phyloP scores from a whole-genome alignment of 495 filamentous ascomycete genomes.

The Neurospora sp. region DNA sequence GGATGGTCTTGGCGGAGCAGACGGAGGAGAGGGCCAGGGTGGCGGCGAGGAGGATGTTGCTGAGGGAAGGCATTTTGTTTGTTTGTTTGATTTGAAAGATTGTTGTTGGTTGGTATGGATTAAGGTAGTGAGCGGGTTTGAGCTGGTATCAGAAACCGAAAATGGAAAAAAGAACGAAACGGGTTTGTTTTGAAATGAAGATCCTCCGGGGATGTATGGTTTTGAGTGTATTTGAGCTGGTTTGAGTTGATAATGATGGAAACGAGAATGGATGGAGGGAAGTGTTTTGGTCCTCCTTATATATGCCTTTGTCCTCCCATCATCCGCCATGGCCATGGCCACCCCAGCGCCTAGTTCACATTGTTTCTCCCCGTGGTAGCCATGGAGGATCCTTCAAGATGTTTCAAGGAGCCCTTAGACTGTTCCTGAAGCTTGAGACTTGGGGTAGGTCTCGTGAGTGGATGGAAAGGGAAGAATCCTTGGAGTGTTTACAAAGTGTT shows the following conservation, averaged over 20 bases:
- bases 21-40: slow-evolving; percentile 11
- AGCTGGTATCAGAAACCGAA: not conserved
- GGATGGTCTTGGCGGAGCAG: slow-evolving; percentile 12
- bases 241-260: not conserved
- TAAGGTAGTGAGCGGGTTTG: not conserved
- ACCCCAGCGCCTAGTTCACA: not conserved
- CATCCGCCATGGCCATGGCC: not conserved
- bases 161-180: not conserved
- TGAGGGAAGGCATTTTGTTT: slow-evolving; percentile 5
- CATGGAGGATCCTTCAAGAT: not conserved
- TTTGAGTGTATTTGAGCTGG: not conserved
- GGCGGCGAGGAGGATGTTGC: slow-evolving; percentile 7
- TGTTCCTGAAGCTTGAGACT: not conserved
- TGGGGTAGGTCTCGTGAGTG: not conserved
- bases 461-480: not conserved
- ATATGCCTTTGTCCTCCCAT: not conserved
- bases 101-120: not conserved
- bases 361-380: not conserved
- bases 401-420: not conserved
- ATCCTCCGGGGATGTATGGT: not conserved
- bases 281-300: not conserved
- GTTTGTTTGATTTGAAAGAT: not conserved
- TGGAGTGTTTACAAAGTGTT: not conserved
- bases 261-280: not conserved
- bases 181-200: not conserved